Evolutionary conservation across 495 filamentous ascomycete species (phyloP).

Genomic region (Penicillium simplicissimum): DNA sequence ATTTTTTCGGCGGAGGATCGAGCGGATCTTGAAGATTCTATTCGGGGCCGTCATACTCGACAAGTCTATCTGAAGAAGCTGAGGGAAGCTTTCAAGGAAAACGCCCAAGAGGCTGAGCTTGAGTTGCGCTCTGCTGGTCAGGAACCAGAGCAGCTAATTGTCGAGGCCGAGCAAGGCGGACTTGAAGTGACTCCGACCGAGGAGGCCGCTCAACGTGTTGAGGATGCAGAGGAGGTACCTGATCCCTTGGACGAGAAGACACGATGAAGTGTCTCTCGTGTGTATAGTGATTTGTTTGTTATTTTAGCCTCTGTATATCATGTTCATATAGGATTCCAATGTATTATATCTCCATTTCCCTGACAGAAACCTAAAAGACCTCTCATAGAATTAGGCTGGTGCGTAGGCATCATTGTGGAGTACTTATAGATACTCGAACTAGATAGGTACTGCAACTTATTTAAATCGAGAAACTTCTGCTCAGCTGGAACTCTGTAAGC

Average conservation of each 20-base stretch:
- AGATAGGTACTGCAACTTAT: no score
- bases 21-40: conserved; percentile 10
- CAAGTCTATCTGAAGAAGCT: background rate
- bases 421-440: no score
- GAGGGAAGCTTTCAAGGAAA: background rate
- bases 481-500: no score
- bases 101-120: background rate
- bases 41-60: conserved; percentile 5
- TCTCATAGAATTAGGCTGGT: background rate
- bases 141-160: background rate
- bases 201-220: background rate
- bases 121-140: background rate
- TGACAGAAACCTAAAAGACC: background rate
- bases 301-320: conserved; percentile 19
- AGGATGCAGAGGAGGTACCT: background rate
- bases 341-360: conserved; percentile 14
- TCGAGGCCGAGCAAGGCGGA: background rate
- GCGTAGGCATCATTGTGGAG: no score
- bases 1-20: conserved; percentile 12
- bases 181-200: background rate
- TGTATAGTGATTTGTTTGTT: conserved; percentile 21
- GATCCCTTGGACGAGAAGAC: background rate
- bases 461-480: no score
- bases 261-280: background rate
- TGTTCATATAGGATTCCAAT: conserved; percentile 12